Conservation (phyloP, 1,284 basidiomycete genomes). For the Moniliophthora roreri region DNA sequence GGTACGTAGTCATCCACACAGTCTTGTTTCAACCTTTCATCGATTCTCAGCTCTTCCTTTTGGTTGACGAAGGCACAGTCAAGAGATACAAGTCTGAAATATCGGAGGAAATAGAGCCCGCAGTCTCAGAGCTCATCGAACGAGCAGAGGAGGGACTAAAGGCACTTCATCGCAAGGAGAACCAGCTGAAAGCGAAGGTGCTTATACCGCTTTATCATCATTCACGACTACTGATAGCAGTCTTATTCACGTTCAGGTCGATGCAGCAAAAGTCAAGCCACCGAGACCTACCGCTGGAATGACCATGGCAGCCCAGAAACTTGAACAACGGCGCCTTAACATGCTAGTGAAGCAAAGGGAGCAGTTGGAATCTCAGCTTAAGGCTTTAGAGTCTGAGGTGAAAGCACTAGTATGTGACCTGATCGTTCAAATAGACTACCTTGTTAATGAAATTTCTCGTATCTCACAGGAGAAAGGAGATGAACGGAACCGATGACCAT, state of each 20-base stretch:
- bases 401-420: constrained; percentile 46
- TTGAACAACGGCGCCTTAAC: constrained; percentile 62
- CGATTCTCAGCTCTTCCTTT: constrained; percentile 57
- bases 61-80: constrained; percentile 68
- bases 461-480: too few relatives aligned
- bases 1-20: constrained; percentile 34
- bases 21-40: neutral
- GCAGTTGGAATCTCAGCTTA: constrained; percentile 56
- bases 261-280: constrained; percentile 48
- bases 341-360: constrained; percentile 63
- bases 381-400: constrained; percentile 58
- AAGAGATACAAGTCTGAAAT: constrained; percentile 69
- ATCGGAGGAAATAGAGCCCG: constrained; percentile 76
- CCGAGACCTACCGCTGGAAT: constrained; percentile 38
- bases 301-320: constrained; percentile 59
- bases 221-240: too few relatives aligned
- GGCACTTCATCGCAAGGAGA: constrained; percentile 57
- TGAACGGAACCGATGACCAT: too few relatives aligned
- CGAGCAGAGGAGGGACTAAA: constrained; percentile 69
- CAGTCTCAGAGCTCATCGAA: constrained; percentile 68
- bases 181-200: constrained; percentile 60
- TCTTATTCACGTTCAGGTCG: too few relatives aligned
- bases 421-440: too few relatives aligned
- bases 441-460: too few relatives aligned
- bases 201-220: neutral